phyloP scores from a whole-genome alignment of 2,329 filamentous ascomycete genomes.

The Sarocladium brachiariae region DNA sequence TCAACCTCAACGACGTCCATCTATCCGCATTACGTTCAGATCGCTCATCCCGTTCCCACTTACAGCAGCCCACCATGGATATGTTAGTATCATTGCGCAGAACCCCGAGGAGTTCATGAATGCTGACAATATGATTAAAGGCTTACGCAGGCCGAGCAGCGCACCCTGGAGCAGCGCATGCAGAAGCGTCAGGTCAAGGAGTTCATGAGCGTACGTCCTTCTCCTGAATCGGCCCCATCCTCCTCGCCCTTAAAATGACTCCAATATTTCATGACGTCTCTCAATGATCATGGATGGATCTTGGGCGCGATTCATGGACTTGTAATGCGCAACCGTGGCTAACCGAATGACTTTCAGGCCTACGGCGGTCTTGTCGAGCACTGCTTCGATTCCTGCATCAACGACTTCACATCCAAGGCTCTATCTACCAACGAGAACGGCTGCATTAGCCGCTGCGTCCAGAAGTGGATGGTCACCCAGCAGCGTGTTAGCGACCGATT shows the following conservation, averaged over 20 bases:
- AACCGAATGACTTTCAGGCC: conserved; percentile 24
- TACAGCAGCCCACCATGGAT: conserved; percentile 13
- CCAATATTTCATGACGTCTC: no score
- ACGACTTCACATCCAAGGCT: conserved; percentile 97
- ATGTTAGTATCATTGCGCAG: conserved; percentile 14
- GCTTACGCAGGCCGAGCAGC: conserved; percentile 74
- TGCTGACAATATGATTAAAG: no score
- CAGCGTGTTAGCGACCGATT: conserved; percentile 90
- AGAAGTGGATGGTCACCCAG: conserved; percentile 90
- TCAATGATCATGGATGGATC: no score
- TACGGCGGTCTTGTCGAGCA: conserved; percentile 54
- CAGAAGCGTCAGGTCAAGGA: conserved; percentile 98
- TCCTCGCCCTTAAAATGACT: background rate
- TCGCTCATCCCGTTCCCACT: background rate
- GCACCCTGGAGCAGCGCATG: conserved; percentile 89
- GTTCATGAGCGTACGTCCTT: conserved; percentile 79
- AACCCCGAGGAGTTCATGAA: no score
- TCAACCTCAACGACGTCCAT: background rate
- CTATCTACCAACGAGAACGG: conserved; percentile 81
- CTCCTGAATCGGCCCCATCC: background rate
- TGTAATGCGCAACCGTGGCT: no score
- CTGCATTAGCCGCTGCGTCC: conserved; percentile 90
- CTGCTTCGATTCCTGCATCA: conserved; percentile 96
- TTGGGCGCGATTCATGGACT: no score
- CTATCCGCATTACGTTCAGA: background rate